A percentile compares a stretch with the other conserved stretches of the same genome.
These are phyloP conservation scores for Zostera marina DNA, from an alignment of 116 monocot species.

Conservation along the genomic window DNA sequence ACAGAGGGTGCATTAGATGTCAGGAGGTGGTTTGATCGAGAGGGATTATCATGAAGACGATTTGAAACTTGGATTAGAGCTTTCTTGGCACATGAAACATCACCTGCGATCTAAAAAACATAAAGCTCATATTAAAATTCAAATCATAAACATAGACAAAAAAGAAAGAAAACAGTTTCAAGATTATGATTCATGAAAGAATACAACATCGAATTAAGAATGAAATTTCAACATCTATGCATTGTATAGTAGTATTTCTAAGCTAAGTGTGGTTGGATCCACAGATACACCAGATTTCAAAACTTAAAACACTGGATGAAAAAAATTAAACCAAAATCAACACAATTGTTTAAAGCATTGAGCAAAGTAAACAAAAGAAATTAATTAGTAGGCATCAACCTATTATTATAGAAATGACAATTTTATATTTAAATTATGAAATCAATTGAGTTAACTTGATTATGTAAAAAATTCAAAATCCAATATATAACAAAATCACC, in stretches of 20 bases:
- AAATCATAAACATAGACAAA: not conserved
- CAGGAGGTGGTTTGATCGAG: conserved; percentile 71
- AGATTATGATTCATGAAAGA: not conserved
- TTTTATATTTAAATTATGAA: not conserved
- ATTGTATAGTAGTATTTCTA: too few species aligned
- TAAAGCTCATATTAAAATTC: not conserved
- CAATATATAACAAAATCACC: not conserved
- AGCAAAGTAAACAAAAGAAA: not conserved
- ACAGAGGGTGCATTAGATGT: conserved; percentile 18
- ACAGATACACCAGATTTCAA: too few species aligned
- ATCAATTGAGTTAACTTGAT: too few species aligned
- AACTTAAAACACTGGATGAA: too few species aligned
- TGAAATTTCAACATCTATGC: too few species aligned
- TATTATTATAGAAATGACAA: not conserved
- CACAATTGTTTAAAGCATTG: not conserved
- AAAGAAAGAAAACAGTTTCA: not conserved
- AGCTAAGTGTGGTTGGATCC: too few species aligned
- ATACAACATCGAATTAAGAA: not conserved
- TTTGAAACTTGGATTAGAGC: conserved; percentile 67
- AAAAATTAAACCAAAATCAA: too few species aligned
- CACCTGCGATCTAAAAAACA: conserved; percentile 55
- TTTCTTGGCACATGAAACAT: conserved; percentile 60
- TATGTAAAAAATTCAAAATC: not conserved
- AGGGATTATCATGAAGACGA: conserved; percentile 86
- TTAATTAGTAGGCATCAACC: not conserved